A percentile compares a stretch with the other conserved stretches of the same genome.
phyloP scores from a whole-genome alignment of 129 eudicot genomes.

The Flaveria trinervia region DNA sequence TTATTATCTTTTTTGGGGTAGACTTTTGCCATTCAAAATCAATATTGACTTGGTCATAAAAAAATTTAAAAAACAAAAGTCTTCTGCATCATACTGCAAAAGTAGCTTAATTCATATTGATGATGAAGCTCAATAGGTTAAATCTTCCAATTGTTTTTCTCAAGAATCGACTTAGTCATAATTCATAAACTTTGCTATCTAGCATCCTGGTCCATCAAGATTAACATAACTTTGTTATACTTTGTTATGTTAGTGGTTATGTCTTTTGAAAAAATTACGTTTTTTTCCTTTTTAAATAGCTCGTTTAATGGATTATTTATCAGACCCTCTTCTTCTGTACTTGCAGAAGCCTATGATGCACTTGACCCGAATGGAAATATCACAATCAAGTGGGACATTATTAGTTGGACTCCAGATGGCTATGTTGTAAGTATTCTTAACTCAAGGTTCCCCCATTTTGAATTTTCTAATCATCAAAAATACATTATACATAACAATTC shows the following conservation, averaged over 20 bases:
- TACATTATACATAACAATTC: not conserved
- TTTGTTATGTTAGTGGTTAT: not conserved
- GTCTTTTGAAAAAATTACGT: not conserved
- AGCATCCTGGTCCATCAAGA: not conserved
- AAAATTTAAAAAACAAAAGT: not conserved
- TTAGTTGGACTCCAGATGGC: constrained; percentile 93
- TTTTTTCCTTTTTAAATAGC: not conserved
- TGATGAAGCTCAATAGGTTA: not conserved
- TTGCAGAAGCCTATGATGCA: constrained; percentile 88
- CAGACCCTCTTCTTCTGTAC: not conserved
- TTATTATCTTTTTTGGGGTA: not conserved
- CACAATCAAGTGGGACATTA: constrained; percentile 90
- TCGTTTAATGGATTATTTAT: not conserved
- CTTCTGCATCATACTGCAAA: not conserved
- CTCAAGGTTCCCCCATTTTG: not conserved
- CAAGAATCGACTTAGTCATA: no score
- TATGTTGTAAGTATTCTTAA: constrained; percentile 70
- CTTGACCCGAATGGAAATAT: constrained; percentile 92
- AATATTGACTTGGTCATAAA: constrained; percentile 8
- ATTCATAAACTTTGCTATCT: no score
- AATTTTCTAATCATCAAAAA: not conserved
- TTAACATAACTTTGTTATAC: no score
- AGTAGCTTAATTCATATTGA: constrained; percentile 11
- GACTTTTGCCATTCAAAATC: constrained; percentile 15
- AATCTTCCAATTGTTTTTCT: not conserved